These are phyloP conservation scores for Monosporozyma yasuniensis DNA, from an alignment of 805 yeast species.

Conservation along the genomic window DNA sequence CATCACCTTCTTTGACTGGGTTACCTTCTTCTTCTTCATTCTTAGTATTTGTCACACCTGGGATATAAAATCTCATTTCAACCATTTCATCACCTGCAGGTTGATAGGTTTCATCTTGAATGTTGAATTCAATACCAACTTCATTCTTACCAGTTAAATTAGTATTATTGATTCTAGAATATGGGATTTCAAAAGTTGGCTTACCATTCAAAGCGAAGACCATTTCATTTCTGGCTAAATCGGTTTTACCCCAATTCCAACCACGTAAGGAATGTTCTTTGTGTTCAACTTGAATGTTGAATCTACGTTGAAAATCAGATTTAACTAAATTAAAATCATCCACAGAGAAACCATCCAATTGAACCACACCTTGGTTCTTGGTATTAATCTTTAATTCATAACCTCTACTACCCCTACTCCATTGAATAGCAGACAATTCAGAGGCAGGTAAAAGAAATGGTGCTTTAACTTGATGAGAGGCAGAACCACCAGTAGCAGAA, in stretches of 20 bases:
- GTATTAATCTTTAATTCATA: slow-evolving; percentile 85
- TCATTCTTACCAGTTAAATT: slow-evolving; percentile 89
- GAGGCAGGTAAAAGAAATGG: slow-evolving; percentile 88
- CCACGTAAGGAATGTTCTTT: slow-evolving; percentile 92
- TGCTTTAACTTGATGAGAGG: slow-evolving; percentile 39
- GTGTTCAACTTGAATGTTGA: slow-evolving; percentile 64
- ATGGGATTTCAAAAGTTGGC: slow-evolving; percentile 89
- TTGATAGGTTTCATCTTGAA: slow-evolving; percentile 44
- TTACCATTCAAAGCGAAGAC: slow-evolving; percentile 77
- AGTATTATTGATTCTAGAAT: slow-evolving; percentile 66
- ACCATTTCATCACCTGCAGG: slow-evolving; percentile 92
- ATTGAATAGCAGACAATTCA: slow-evolving; percentile 66
- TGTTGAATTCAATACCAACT: slow-evolving; percentile 79
- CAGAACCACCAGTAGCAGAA: slow-evolving; percentile 33
- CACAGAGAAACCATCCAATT: slow-evolving; percentile 84
- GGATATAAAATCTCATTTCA: slow-evolving; percentile 87
- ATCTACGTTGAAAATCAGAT: slow-evolving; percentile 72
- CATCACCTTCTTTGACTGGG: neutral
- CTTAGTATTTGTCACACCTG: slow-evolving; percentile 56
- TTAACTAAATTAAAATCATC: slow-evolving; percentile 77
- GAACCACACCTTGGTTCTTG: slow-evolving; percentile 74
- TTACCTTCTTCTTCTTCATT: slow-evolving; percentile 23
- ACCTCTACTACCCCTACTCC: slow-evolving; percentile 94
- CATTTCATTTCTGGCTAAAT: slow-evolving; percentile 85
- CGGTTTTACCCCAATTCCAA: slow-evolving; percentile 98